Evolutionary conservation across 352 stramenopile species (phyloP).

Genomic region (Phytopythium mirpurense): DNA sequence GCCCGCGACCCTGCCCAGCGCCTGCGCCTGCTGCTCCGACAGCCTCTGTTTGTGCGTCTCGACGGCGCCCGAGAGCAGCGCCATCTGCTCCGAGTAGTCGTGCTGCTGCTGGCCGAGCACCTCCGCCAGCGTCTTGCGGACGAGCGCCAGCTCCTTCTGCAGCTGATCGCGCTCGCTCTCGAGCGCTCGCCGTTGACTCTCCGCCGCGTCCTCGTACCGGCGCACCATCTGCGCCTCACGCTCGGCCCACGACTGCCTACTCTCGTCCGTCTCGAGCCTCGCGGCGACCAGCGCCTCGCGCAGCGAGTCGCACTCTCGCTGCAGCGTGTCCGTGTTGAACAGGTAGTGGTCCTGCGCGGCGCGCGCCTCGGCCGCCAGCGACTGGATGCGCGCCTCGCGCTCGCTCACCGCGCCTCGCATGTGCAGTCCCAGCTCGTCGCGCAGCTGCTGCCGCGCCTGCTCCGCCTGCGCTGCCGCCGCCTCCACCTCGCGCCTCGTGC

Average conservation of each 20-base stretch:
- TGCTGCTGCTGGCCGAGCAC: slow-evolving; percentile 53
- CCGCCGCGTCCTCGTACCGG: slow-evolving; percentile 18
- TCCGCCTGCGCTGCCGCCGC: slow-evolving; percentile 14
- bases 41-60: slow-evolving; percentile 39
- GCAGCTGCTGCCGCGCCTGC: slow-evolving; percentile 22
- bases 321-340: slow-evolving; percentile 36
- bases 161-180: slow-evolving; percentile 13
- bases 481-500: slow-evolving; percentile 22
- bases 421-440: slow-evolving; percentile 22
- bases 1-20: slow-evolving; percentile 46
- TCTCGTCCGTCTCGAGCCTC: slow-evolving; percentile 31
- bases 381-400: slow-evolving; percentile 21
- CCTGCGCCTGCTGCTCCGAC: slow-evolving; percentile 28
- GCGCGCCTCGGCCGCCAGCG: slow-evolving; percentile 33
- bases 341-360: slow-evolving; percentile 55
- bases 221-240: slow-evolving; percentile 15
- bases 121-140: slow-evolving; percentile 36
- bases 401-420: slow-evolving; percentile 21
- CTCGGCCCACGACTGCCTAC: slow-evolving; percentile 27
- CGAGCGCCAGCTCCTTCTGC: slow-evolving; percentile 30
- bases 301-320: slow-evolving; percentile 33
- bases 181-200: slow-evolving; percentile 14
- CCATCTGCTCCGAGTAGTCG: slow-evolving; percentile 58
- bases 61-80: slow-evolving; percentile 35
- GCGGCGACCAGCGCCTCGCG: slow-evolving; percentile 20